Evolutionary conservation across 2,329 filamentous ascomycete species (phyloP).

Genomic region (Chalara sp.): DNA sequence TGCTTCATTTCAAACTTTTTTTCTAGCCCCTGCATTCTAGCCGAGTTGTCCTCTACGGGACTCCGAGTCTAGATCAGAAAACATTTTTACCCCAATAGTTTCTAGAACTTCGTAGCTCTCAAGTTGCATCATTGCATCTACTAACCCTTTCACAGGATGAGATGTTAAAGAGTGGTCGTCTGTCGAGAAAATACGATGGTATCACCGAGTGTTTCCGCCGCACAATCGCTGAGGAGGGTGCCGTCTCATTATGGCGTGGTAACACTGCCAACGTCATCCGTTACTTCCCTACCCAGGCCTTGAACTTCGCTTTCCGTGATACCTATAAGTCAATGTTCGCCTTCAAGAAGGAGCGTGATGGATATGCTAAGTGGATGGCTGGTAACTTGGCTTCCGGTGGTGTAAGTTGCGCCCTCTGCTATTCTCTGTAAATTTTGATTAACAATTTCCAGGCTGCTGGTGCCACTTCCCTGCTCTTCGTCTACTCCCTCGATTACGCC

Average conservation of each 20-base stretch:
- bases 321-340: slow-evolving; percentile 99
- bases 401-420: slow-evolving; percentile 57
- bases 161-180: slow-evolving; percentile 98
- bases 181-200: slow-evolving; percentile 92
- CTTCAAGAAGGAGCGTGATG: slow-evolving; percentile 99
- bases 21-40: not conserved
- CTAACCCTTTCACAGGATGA: slow-evolving; percentile 66
- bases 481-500: slow-evolving; percentile 99
- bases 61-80: too few species aligned
- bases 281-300: slow-evolving; percentile 99
- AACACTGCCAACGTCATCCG: slow-evolving; percentile 99
- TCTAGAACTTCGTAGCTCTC: too few species aligned
- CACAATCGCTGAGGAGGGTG: slow-evolving; percentile 85
- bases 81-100: too few species aligned
- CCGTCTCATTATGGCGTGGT: slow-evolving; percentile 95
- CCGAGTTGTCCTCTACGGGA: too few species aligned
- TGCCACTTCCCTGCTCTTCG: slow-evolving; percentile 99
- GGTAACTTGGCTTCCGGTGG: slow-evolving; percentile 99
- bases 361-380: slow-evolving; percentile 97
- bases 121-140: not conserved
- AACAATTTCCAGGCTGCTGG: slow-evolving; percentile 64
- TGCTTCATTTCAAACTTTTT: not conserved
- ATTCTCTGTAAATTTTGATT: slow-evolving; percentile 1
- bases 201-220: slow-evolving; percentile 94
- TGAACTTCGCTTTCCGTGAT: slow-evolving; percentile 99